Evolutionary conservation across 495 filamentous ascomycete species (phyloP), one percentile per base, ranked within the genome.

Genomic region (Annulohypoxylon moriforme): DNA sequence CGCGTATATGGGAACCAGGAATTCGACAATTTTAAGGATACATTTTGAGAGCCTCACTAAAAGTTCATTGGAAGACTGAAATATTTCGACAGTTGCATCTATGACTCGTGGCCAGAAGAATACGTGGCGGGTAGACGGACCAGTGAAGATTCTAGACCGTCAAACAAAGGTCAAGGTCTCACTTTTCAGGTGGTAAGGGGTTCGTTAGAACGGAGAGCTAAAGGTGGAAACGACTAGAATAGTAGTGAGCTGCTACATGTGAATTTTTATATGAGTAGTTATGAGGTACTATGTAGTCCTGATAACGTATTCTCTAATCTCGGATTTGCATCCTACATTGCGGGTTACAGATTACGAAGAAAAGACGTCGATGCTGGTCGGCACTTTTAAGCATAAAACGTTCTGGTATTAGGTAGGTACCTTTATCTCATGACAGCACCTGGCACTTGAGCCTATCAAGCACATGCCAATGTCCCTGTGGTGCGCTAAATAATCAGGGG

Each of bases 111-210:
- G 50, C 27, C 27, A 60, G 27, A 57, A 57, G 55, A 49, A 70
- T 69, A 74, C 71, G 67, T 74, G 70, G 70, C 64, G 56, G 46
- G 34, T 46, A 61, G 52, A 42, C 22, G 65, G 47, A 10, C 65
- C 65, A 68, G 60, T 68, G 20, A 68, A 57, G 36, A 29, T 52
- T 47, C 55, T 53, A 47, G 69, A 57, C 60, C 29, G n/a, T 60
- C 6, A 56, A 40, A 61, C 55, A 66, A 62, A 62, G 8, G 10
- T 25, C 16, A n/a, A 57, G 13, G 61, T 60, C 34, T 50, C 34
- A 67, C 64, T 52, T 40, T 40, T 40, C 13, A 40, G 16, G 55
- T 24, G 34, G 34, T 40, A 42, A 20, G 42, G 29, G 29, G 14
- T 47, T 61, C 3, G n/a, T 47, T 49, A 60, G 20, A 13, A 58